These are phyloP conservation scores for Geranomyces variabilis DNA, from an alignment of 192 early-diverging fungal genomes.

Conservation along the genomic window DNA sequence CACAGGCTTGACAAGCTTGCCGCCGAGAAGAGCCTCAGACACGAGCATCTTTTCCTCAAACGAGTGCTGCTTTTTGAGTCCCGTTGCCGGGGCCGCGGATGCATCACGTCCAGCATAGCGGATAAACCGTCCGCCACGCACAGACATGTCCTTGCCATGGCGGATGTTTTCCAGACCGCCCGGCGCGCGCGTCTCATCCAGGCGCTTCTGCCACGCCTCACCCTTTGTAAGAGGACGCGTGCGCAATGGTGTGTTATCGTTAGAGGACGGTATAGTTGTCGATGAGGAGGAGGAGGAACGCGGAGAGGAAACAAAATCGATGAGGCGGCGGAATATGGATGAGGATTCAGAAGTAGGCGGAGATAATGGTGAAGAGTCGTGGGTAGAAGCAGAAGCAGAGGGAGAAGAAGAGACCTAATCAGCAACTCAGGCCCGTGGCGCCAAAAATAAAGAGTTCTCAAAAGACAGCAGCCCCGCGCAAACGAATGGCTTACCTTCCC, in stretches of 20 bases:
- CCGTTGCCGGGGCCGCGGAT: constrained; percentile 78
- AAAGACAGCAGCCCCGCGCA: constrained; percentile 4
- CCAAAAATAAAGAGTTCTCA: background rate
- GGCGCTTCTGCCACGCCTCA: constrained; percentile 37
- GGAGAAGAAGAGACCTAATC: constrained; percentile 17
- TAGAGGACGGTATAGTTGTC: background rate
- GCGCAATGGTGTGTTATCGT: no score
- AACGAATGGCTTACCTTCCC: constrained; percentile 53
- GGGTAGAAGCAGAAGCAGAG: background rate
- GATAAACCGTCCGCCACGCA: constrained; percentile 53
- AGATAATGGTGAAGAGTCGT: constrained; percentile 8
- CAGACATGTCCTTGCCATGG: constrained; percentile 35
- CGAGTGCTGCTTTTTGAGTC: constrained; percentile 85
- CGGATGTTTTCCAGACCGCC: constrained; percentile 55
- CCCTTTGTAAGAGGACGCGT: constrained; percentile 32
- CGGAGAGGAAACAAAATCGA: constrained; percentile 7
- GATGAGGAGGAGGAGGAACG: constrained; percentile 13
- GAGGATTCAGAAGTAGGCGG: background rate
- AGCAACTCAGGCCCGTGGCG: constrained; percentile 15
- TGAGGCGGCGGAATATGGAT: background rate
- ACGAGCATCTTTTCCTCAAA: constrained; percentile 60
- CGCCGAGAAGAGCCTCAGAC: constrained; percentile 55
- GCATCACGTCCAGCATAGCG: constrained; percentile 86
- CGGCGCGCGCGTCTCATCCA: constrained; percentile 36
- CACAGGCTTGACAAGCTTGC: constrained; percentile 46